Evolutionary conservation across 164 flowering plant species (phyloP), one percentile per base, ranked within the genome.

Genomic region (Tetracentron sinense): DNA sequence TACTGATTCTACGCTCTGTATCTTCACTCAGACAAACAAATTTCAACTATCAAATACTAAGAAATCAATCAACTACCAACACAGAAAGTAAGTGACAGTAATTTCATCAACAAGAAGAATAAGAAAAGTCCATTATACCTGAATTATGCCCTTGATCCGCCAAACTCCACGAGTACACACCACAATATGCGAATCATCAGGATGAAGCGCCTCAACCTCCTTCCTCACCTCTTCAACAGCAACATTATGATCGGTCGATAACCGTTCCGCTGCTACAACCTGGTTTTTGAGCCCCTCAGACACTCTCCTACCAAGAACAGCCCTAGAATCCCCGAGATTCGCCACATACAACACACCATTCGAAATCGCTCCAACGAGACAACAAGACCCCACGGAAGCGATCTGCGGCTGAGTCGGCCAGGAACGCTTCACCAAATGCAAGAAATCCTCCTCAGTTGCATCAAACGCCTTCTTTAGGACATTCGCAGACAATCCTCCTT

Each of bases 131-230:
- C 49, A n/a, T 10, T 47, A 6, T 79, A 92, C 98, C 98, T 92
- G 98, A 64, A 92, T 92, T 65, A 92, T 92, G 56, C 98, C 98
- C 72, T 92, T 92, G 30, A 92, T 82, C 68, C 98, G 79, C 96
- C 98, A 92, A 70, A 92, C 98, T 31, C 98, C 98, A 23, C 89
- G 85, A 31, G 72, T 81, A 64, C 77, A 73, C 5, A 92, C 78
- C 26, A 92, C 96, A 59, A 92, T 73, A 69, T 87, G 93, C 0
- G 91, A 69, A 81, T 92, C 98, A 74, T 92, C 96, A 1, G 98
- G 98, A 66, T 92, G 96, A 72, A 83, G 88, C 1, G 84, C 93
- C 67, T 77, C 77, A 46, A 87, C 83, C 63, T 87, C 93, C 71
- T 72, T 83, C 69, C 93, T 80, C 26, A 87, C 93, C 27, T 88